Conservation (phyloP, 2,329 filamentous ascomycete genomes). For the Penicillium decumbens region DNA sequence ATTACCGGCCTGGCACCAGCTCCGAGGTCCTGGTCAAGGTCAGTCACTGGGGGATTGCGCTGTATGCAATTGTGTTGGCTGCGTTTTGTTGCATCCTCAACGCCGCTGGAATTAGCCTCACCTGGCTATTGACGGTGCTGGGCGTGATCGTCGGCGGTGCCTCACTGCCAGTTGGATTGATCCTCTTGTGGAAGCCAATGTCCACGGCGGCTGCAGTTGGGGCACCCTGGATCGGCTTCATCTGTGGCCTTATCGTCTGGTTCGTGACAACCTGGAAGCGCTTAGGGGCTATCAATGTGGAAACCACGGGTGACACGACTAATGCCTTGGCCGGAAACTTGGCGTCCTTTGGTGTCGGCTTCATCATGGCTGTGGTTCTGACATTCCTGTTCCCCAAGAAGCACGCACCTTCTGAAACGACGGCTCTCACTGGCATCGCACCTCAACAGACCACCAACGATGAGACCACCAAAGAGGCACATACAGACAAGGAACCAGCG, state of each 20-base stretch:
- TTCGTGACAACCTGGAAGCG: constrained; percentile 36
- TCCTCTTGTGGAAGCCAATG: constrained; percentile 40
- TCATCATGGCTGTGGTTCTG: constrained; percentile 33
- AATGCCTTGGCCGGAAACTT: constrained; percentile 41
- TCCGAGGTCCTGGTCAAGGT: constrained; percentile 48
- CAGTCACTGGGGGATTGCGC: constrained; percentile 49
- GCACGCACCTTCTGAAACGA: constrained; percentile 4
- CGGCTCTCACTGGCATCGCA: neutral
- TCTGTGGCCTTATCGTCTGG: constrained; percentile 36
- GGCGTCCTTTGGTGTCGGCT: constrained; percentile 34
- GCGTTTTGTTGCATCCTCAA: constrained; percentile 34
- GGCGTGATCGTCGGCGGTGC: constrained; percentile 42
- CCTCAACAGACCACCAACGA: neutral
- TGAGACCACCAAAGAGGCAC: neutral
- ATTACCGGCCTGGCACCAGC: constrained; percentile 44
- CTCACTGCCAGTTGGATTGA: constrained; percentile 34
- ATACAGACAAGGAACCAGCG: neutral
- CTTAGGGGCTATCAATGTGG: constrained; percentile 34
- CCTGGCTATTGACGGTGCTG: constrained; percentile 40
- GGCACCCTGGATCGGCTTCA: constrained; percentile 35
- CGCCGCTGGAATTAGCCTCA: constrained; percentile 35
- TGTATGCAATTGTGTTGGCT: constrained; percentile 47
- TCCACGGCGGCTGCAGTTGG: constrained; percentile 36
- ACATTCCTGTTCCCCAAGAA: constrained; percentile 35
- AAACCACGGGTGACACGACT: constrained; percentile 36